phyloP scores from a whole-genome alignment of 2,329 filamentous ascomycete genomes.

The Aureobasidium sp. region DNA sequence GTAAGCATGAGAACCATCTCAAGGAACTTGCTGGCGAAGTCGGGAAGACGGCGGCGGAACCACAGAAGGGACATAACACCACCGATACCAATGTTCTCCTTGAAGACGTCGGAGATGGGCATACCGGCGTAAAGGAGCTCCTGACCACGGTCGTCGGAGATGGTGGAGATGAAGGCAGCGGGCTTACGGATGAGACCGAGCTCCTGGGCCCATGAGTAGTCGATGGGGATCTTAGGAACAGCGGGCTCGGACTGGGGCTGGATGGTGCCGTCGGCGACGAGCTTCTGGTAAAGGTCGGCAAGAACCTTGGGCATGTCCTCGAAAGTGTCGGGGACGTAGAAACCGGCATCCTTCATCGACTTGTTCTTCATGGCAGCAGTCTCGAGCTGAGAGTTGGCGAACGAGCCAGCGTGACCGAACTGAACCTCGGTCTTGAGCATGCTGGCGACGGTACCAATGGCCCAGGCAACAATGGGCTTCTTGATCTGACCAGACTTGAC shows the following conservation, averaged over 20 bases:
- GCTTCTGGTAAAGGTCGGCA: constrained; percentile 75
- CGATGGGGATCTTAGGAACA: constrained; percentile 98
- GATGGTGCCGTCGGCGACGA: constrained; percentile 79
- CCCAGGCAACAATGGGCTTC: constrained; percentile 98
- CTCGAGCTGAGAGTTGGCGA: constrained; percentile 98
- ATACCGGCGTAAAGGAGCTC: constrained; percentile 98
- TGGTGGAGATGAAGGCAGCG: constrained; percentile 98
- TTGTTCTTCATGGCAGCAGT: constrained; percentile 96
- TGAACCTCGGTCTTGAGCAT: constrained; percentile 99
- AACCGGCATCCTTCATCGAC: constrained; percentile 89
- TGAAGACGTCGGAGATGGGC: constrained; percentile 99
- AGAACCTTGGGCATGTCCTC: constrained; percentile 83
- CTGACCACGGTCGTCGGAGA: constrained; percentile 98
- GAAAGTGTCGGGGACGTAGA: constrained; percentile 91
- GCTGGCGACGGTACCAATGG: constrained; percentile 96
- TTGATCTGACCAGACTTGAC: constrained; percentile 91
- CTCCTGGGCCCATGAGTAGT: constrained; percentile 99
- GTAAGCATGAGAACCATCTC: constrained; percentile 99
- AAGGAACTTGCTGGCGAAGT: constrained; percentile 96
- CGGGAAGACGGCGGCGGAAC: constrained; percentile 96
- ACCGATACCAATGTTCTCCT: constrained; percentile 96
- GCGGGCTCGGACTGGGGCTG: constrained; percentile 80
- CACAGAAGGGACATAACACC: constrained; percentile 99
- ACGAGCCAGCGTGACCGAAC: constrained; percentile 97
- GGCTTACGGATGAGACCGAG: constrained; percentile 99